Evolutionary conservation across 2,329 filamentous ascomycete species (phyloP).

Genomic region (Paraconiothyrium brasiliense): DNA sequence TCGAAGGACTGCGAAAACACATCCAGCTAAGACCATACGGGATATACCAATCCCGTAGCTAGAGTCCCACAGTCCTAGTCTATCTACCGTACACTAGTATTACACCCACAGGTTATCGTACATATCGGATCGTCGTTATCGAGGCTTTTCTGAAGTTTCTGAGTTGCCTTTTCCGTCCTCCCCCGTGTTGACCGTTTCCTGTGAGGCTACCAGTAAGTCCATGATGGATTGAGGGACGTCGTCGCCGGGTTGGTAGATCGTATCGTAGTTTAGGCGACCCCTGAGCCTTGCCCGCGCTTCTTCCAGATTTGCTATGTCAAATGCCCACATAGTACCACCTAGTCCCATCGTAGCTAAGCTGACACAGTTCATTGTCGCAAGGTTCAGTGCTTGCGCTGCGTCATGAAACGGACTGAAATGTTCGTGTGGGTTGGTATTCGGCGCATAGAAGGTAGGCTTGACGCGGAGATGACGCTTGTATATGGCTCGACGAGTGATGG

Average conservation of each 20-base stretch:
- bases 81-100: slow-evolving; percentile 32
- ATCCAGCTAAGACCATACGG: background rate
- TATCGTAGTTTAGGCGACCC: slow-evolving; percentile 65
- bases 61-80: slow-evolving; percentile 2
- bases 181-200: slow-evolving; percentile 61
- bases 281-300: slow-evolving; percentile 68
- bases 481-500: slow-evolving; percentile 72
- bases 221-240: slow-evolving; percentile 36
- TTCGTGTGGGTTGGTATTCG: slow-evolving; percentile 60
- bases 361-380: slow-evolving; percentile 87
- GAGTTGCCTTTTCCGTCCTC: slow-evolving; percentile 50
- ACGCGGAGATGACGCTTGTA: slow-evolving; percentile 68
- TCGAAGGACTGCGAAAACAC: slow-evolving; percentile 1
- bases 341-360: slow-evolving; percentile 77
- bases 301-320: slow-evolving; percentile 70
- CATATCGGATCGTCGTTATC: slow-evolving; percentile 25
- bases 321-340: slow-evolving; percentile 78
- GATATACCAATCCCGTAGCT: background rate
- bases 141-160: slow-evolving; percentile 18
- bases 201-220: slow-evolving; percentile 51
- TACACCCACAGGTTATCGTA: slow-evolving; percentile 30
- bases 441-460: slow-evolving; percentile 76
- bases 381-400: slow-evolving; percentile 81
- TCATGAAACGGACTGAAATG: slow-evolving; percentile 72
- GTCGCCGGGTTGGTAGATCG: slow-evolving; percentile 57